Evolutionary conservation across 2,329 filamentous ascomycete genomes (phyloP).

Genomic region (Conoideocrella luteorostrata): DNA sequence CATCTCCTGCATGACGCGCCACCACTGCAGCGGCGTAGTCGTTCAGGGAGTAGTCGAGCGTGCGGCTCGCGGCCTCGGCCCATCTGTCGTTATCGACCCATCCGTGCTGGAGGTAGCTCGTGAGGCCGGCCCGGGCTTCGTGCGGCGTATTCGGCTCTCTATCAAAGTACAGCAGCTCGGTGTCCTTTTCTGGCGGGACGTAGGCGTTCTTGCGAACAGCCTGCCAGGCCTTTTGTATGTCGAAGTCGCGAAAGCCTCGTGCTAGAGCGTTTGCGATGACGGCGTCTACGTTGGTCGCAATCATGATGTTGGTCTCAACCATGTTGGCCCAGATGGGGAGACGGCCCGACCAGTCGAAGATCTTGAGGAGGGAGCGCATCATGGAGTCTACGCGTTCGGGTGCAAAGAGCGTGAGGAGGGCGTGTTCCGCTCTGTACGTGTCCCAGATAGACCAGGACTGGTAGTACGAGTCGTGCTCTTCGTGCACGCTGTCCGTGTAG

Average conservation of each 20-base stretch:
- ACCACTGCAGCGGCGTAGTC: conserved; percentile 38
- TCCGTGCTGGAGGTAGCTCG: conserved; percentile 34
- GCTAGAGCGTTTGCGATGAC: conserved; percentile 40
- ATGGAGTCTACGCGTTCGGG: conserved; percentile 40
- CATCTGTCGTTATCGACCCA: conserved; percentile 42
- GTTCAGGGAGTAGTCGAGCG: conserved; percentile 41
- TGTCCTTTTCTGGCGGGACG: conserved; percentile 36
- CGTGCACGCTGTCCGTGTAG: conserved; percentile 38
- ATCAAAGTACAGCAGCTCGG: conserved; percentile 38
- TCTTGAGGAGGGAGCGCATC: conserved; percentile 38
- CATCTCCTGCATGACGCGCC: conserved; percentile 28
- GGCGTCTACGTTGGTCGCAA: conserved; percentile 40
- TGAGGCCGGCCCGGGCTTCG: conserved; percentile 39
- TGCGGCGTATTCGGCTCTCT: conserved; percentile 38
- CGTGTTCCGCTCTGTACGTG: conserved; percentile 41
- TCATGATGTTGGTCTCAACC: conserved; percentile 45
- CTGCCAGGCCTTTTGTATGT: conserved; percentile 35
- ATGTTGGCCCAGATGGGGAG: conserved; percentile 44
- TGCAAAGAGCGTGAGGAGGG: conserved; percentile 36
- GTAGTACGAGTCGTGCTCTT: conserved; percentile 37
- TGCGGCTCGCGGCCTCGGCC: conserved; percentile 39
- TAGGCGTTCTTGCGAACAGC: conserved; percentile 39
- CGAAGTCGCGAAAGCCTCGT: conserved; percentile 35
- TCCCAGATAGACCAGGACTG: conserved; percentile 47
- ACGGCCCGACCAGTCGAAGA: conserved; percentile 40